These are phyloP conservation scores for Prunus campanulata DNA, from an alignment of 306 rosid species.

Conservation along the genomic window DNA sequence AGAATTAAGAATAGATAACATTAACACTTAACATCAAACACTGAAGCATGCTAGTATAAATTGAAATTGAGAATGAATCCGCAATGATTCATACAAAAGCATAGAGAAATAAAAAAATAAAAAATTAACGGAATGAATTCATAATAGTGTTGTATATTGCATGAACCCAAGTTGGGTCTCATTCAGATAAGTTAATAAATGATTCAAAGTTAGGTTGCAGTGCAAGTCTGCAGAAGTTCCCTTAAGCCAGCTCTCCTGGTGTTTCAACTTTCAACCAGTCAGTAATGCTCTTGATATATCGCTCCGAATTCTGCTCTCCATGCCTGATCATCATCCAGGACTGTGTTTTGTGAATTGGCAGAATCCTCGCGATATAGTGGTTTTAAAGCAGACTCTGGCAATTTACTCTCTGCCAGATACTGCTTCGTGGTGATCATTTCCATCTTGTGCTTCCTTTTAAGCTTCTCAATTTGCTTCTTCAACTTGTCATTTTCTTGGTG, in stretches of 20 bases:
- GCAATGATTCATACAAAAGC: not conserved
- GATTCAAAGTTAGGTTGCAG: not conserved
- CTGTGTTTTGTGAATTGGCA: slow-evolving; percentile 33
- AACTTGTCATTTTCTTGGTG: slow-evolving; percentile 72
- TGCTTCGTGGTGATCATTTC: slow-evolving; percentile 92
- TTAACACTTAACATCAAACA: not conserved
- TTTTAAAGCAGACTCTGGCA: slow-evolving; percentile 83
- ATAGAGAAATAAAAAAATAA: not conserved
- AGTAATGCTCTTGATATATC: slow-evolving; percentile 87
- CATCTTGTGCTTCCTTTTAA: slow-evolving; percentile 88
- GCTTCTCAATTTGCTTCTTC: slow-evolving; percentile 84
- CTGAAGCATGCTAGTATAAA: not conserved
- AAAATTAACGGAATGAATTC: not conserved
- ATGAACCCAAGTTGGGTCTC: slow-evolving; percentile 24
- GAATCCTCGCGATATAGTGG: slow-evolving; percentile 62
- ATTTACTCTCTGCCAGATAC: slow-evolving; percentile 79
- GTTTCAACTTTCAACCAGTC: slow-evolving; percentile 9
- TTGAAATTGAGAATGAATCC: not conserved
- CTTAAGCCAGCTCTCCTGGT: not conserved
- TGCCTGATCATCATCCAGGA: slow-evolving; percentile 73
- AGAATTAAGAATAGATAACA: too few species aligned
- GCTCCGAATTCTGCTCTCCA: slow-evolving; percentile 98
- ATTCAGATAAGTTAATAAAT: not conserved
- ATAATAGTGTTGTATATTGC: not conserved
- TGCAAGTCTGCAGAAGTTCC: not conserved